Conservation (phyloP, 352 stramenopile species). For the Pythium brachiatum region DNA sequence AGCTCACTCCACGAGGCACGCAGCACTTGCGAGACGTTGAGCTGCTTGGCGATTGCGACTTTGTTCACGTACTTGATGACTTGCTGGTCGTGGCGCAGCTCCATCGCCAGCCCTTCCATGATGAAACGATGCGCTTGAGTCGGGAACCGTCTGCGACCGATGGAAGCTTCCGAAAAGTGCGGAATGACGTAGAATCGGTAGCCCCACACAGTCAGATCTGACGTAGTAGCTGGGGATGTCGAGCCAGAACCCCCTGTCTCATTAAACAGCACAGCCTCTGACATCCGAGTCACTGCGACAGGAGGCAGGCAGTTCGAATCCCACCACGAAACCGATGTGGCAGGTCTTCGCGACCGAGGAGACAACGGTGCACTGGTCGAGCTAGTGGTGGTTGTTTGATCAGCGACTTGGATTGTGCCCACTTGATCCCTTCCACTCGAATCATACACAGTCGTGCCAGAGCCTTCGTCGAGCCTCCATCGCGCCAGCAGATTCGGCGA, state of each 20-base stretch:
- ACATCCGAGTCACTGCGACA: slow-evolving; percentile 1
- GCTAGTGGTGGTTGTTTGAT: background rate
- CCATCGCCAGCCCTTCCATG: background rate
- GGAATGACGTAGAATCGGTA: slow-evolving; percentile 76
- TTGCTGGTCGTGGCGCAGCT: slow-evolving; percentile 53
- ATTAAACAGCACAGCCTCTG: background rate
- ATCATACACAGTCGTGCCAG: slow-evolving; percentile 37
- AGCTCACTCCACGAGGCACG: slow-evolving; percentile 59
- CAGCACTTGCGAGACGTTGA: slow-evolving; percentile 51
- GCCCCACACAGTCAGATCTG: slow-evolving; percentile 37
- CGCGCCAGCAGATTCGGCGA: slow-evolving; percentile 41
- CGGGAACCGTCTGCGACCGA: slow-evolving; percentile 51
- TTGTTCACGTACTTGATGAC: slow-evolving; percentile 81
- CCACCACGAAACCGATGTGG: slow-evolving; percentile 5
- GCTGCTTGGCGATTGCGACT: slow-evolving; percentile 38
- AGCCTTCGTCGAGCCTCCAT: slow-evolving; percentile 66
- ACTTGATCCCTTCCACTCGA: slow-evolving; percentile 33
- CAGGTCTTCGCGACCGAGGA: background rate
- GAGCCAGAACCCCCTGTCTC: background rate
- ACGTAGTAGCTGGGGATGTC: background rate
- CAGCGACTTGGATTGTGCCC: slow-evolving; percentile 1
- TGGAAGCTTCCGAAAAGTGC: slow-evolving; percentile 51
- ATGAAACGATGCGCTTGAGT: slow-evolving; percentile 25
- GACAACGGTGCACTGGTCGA: slow-evolving; percentile 1
- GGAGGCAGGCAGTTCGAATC: slow-evolving; percentile 18